Percentiles rank a stretch among this genome's conserved stretches.
Conservation (phyloP, 495 filamentous ascomycete genomes). For the Daldinia vernicosa region DNA sequence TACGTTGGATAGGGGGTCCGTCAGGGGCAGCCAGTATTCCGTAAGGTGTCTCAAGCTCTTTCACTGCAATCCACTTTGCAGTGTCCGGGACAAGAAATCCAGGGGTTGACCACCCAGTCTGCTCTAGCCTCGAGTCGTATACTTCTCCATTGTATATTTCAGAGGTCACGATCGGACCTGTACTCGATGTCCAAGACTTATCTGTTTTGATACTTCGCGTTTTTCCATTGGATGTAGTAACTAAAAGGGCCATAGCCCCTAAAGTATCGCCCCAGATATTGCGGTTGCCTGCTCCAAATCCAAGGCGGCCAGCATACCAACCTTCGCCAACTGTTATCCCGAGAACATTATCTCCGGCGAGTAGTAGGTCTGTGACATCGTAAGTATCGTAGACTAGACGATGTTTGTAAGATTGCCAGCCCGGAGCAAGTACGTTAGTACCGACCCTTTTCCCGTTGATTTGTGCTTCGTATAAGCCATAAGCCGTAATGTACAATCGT, state of each 20-base stretch:
- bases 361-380: constrained; percentile 56
- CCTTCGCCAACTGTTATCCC: constrained; percentile 63
- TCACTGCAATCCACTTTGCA: constrained; percentile 37
- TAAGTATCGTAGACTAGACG: constrained; percentile 61
- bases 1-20: constrained; percentile 51
- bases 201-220: constrained; percentile 51
- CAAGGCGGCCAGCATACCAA: constrained; percentile 63
- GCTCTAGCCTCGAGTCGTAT: constrained; percentile 52
- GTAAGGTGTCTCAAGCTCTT: constrained; percentile 41
- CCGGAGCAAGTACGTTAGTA: constrained; percentile 54
- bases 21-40: constrained; percentile 49
- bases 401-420: constrained; percentile 64
- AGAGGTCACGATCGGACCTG: constrained; percentile 54
- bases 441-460: constrained; percentile 63
- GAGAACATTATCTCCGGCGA: constrained; percentile 53
- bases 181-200: constrained; percentile 52
- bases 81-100: constrained; percentile 39
- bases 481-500: constrained; percentile 60
- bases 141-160: constrained; percentile 66
- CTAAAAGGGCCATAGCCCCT: constrained; percentile 57
- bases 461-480: constrained; percentile 60
- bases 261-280: constrained; percentile 60
- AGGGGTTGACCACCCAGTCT: constrained; percentile 37
- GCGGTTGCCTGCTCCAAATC: constrained; percentile 45
- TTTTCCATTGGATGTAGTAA: constrained; percentile 33